Percentiles rank a stretch among this genome's conserved stretches.
Conservation (phyloP, 345 rosid species). For the Euclidium syriacum region DNA sequence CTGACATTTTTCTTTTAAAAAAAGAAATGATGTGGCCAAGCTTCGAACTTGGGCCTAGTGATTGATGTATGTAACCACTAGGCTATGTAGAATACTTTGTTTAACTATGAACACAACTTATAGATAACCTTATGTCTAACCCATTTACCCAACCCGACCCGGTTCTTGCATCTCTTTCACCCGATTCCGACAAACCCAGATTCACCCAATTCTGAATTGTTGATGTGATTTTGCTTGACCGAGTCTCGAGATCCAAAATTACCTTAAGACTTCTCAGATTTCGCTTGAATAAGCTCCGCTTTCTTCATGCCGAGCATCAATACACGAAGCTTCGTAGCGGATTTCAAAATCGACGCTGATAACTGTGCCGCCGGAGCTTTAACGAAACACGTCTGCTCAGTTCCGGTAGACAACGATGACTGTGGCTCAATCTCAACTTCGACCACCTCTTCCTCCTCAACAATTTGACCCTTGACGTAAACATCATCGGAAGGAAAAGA, state of each 20-base stretch:
- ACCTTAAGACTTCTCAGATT: conserved; percentile 10
- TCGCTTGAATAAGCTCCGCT: conserved; percentile 30
- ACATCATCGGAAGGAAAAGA: conserved; percentile 70
- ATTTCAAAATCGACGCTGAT: conserved; percentile 59
- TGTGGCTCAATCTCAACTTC: conserved; percentile 18
- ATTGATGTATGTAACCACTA: too few relatives aligned
- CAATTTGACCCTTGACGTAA: conserved; percentile 69
- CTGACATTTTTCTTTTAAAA: too few relatives aligned
- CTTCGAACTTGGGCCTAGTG: too few relatives aligned
- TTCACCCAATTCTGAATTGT: too few relatives aligned
- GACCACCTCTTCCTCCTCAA: conserved; percentile 37
- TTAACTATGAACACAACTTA: too few relatives aligned
- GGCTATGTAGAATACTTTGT: too few relatives aligned
- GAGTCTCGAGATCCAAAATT: conserved; percentile 11
- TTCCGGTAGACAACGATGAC: conserved; percentile 13
- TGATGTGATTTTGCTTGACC: not conserved
- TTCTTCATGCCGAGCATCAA: conserved; percentile 67
- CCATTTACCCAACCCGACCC: too few relatives aligned
- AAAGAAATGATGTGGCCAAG: too few relatives aligned
- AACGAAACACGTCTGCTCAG: conserved; percentile 35
- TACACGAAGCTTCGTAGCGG: conserved; percentile 83
- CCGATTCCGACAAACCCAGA: conserved; percentile 17
- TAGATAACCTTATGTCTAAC: too few relatives aligned
- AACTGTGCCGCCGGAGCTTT: conserved; percentile 49
- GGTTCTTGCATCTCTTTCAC: too few relatives aligned